These are phyloP conservation scores for Metahyphopichia silvanorum DNA, from an alignment of 805 yeast species.

Conservation along the genomic window DNA sequence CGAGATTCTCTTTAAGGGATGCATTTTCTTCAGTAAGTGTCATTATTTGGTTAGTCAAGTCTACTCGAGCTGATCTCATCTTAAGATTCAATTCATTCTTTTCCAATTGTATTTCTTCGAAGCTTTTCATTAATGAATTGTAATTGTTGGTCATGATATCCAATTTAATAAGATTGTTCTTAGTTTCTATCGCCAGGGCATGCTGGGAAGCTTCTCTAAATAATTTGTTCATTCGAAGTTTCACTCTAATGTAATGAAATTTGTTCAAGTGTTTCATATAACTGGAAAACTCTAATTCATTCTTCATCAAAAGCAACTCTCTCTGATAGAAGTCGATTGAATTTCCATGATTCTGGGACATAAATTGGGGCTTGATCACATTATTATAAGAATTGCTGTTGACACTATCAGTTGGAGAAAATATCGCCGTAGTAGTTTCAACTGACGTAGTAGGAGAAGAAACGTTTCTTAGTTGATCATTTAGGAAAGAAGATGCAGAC, in stretches of 20 bases:
- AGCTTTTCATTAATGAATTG: constrained; percentile 3
- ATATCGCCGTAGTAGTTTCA: constrained; percentile 19
- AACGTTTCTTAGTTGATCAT: constrained; percentile 11
- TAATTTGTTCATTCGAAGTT: constrained; percentile 7
- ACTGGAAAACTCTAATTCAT: constrained; percentile 59
- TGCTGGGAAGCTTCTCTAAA: constrained; percentile 10
- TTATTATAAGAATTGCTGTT: not conserved
- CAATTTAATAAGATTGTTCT: constrained; percentile 6
- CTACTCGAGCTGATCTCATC: constrained; percentile 7
- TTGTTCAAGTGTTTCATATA: constrained; percentile 49
- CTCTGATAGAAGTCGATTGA: constrained; percentile 50
- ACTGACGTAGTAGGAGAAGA: constrained; percentile 20
- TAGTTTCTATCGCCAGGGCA: constrained; percentile 5
- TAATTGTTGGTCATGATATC: constrained; percentile 6
- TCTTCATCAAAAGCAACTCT: constrained; percentile 53
- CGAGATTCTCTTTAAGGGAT: constrained; percentile 5
- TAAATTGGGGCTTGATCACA: not conserved
- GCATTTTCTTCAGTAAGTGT: constrained; percentile 7
- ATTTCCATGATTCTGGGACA: constrained; percentile 9
- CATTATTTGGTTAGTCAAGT: constrained; percentile 8
- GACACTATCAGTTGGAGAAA: not conserved
- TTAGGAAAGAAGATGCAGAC: constrained; percentile 4
- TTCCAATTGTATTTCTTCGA: constrained; percentile 10
- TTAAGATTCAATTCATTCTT: constrained; percentile 5
- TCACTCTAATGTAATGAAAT: constrained; percentile 16